Conservation (phyloP, 1,284 basidiomycete species). For the Ganoderma meredithae region DNA sequence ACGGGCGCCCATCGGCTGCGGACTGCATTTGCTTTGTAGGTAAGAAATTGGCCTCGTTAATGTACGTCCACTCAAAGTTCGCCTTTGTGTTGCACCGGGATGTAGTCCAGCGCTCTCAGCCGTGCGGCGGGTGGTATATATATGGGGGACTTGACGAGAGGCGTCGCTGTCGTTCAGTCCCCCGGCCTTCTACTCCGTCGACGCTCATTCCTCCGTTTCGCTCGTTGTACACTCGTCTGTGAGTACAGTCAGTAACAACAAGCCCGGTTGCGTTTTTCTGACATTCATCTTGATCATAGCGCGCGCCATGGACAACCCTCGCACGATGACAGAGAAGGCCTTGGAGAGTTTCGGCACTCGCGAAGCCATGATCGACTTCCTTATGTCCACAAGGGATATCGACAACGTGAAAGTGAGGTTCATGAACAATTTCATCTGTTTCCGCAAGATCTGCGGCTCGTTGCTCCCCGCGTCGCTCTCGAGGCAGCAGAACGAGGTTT, state of each 20-base stretch:
- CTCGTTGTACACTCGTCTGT: neutral
- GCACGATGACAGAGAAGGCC: neutral
- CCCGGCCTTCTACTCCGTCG: neutral
- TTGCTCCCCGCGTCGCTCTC: neutral
- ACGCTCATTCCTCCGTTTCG: neutral
- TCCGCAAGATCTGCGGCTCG: neutral
- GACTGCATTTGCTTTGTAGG: neutral
- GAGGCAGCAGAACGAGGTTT: neutral
- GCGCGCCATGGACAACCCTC: neutral
- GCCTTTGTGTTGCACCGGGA: neutral
- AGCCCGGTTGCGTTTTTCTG: neutral
- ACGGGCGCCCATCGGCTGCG: neutral
- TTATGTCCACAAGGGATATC: neutral
- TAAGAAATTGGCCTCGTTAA: neutral
- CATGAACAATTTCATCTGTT: neutral
- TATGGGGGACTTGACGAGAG: neutral
- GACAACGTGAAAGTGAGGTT: neutral
- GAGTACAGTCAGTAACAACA: neutral
- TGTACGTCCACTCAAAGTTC: neutral
- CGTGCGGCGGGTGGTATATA: neutral
- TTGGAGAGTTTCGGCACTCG: neutral
- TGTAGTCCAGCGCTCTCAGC: neutral
- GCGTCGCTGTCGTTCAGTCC: neutral
- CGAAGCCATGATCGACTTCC: neutral
- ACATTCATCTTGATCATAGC: neutral